A percentile compares a stretch with the other conserved stretches of the same genome.
phyloP scores from a whole-genome alignment of 1,139 yeast species.

The Suhomyces terraborum region DNA sequence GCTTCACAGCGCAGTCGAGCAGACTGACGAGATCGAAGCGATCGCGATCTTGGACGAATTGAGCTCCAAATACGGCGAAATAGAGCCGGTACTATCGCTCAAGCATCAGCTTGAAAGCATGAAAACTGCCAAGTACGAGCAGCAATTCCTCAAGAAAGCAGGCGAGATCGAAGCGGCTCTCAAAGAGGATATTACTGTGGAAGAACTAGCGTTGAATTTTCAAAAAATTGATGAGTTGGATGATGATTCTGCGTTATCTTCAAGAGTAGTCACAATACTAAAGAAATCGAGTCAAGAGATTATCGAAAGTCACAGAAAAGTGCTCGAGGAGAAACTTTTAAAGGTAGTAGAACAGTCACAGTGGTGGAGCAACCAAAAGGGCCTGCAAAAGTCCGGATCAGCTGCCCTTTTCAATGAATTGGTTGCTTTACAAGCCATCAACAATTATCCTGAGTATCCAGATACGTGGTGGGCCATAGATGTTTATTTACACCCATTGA shows the following conservation, averaged over 20 bases:
- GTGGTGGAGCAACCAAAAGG: conserved; percentile 8
- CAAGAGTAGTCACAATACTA: not conserved
- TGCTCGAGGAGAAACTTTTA: conserved; percentile 8
- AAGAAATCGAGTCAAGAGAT: conserved; percentile 2
- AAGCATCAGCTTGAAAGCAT: conserved; percentile 12
- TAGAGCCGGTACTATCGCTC: conserved; percentile 19
- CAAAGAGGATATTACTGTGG: conserved; percentile 1
- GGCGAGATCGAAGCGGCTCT: conserved; percentile 8
- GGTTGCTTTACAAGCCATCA: conserved; percentile 41
- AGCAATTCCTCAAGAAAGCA: conserved; percentile 12
- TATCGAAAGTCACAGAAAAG: conserved; percentile 4
- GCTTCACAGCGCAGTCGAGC: conserved; percentile 7
- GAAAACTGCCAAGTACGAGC: not conserved
- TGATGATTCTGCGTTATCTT: conserved; percentile 2
- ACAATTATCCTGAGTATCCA: conserved; percentile 39
- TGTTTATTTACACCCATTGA: conserved; percentile 56
- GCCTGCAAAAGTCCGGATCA: conserved; percentile 10
- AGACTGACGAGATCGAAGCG: conserved; percentile 8
- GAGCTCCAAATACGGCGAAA: conserved; percentile 15
- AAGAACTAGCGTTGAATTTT: conserved; percentile 3
- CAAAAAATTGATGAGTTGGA: conserved; percentile 8
- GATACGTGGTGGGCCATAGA: conserved; percentile 61
- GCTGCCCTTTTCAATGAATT: conserved; percentile 21
- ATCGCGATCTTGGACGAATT: conserved; percentile 14
- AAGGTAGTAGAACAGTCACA: conserved; percentile 5